Evolutionary conservation across 805 yeast genomes (phyloP), one percentile per base, ranked within the genome.

Genomic region (Wickerhamiella galacta): DNA sequence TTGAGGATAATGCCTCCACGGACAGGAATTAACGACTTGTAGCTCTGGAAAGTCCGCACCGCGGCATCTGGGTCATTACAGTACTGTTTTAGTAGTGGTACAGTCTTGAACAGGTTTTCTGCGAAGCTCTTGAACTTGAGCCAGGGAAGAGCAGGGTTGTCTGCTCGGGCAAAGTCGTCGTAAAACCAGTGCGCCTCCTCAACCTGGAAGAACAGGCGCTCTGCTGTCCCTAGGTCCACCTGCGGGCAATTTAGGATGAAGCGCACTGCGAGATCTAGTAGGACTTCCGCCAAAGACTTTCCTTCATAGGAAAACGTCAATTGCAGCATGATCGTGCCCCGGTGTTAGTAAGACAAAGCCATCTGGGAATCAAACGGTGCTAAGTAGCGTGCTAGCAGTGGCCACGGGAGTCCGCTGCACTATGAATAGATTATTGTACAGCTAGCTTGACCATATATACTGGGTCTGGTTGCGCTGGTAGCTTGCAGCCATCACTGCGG

Each of bases 161-260:
- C 57, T 22, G 66, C 68, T 22, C 85, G 66, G 9, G 76, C 64
- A 46, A 76, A 85, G 55, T 90, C 99, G 31, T 77, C 68, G 55
- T 85, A 90, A 51, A 79, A 90, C 98, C 98, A 90, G 45, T 83
- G 95, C 2, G 98, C 98, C 54, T 90, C 96, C 60, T 90, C 99
- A 26, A 90, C 75, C 52, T 85, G 93, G 58, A 90, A 90, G 48
- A 83, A 70, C 17, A 85, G 77, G 49, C 98, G 65, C 50, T 61
- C 87, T 19, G 74, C 66, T 11, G 85, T 68, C 21, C 90, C 71
- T 33, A 87, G 58, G 53, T 90, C 98, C 48, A 87, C 95, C 4
- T 72, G 70, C 7, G 98, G 96, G 33, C 85, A 79, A 60, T 90
- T 90, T 37, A 85, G 69, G 31, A 92, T 74, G 49, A 90, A 90